Evolutionary conservation across 2,329 filamentous ascomycete genomes (phyloP), one percentile per base, ranked within the genome.

Genomic region (Fusarium tuaranense): DNA sequence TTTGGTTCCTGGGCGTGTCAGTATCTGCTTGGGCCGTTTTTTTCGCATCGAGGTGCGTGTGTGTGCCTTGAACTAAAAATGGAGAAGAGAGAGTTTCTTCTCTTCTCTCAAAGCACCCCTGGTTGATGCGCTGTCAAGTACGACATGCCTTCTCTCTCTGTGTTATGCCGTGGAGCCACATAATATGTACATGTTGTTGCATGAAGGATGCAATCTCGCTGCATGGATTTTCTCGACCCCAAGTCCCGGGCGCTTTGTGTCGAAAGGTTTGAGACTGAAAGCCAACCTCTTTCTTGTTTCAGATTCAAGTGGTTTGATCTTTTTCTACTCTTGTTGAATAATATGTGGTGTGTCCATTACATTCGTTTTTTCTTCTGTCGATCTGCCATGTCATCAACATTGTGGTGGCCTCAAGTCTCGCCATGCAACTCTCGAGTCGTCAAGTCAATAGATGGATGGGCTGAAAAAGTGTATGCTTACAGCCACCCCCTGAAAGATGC

Each of bases 101-200:
- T 57, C 16, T 62, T 67, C 30, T 65, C 38, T 63, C 57, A 27
- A 16, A n/a, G 5, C 13, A 25, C 16, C n/a, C 65, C 51, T 53
- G 46, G 22, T 27, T 66, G 75, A 78, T 78, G 76, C 70, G 76
- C 73, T 78, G 76, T 78, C 76, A 76, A 57, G 76, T 78, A 70
- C 70, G 53, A 78, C 75, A 63, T 71, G 55, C 22, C 12, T 32
- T 38, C 16, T 60, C 48, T 55, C 46, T 12, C 66, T 48, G n/a
- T 70, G 72, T 67, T 63, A 78, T 78, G 75, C 66, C 73, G 75
- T 76, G 76, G 76, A 72, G 69, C 76, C 73, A 78, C 58, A 51
- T n/a, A 53, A 65, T 76, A 75, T 20, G 48, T 53, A 27, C 76
- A 78, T 78, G 65, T 27, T 74, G 55, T 68, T 68, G 36, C 38